Evolutionary conservation across 257 asterid genomes (phyloP).

Genomic region (Penstemon newberryi): DNA sequence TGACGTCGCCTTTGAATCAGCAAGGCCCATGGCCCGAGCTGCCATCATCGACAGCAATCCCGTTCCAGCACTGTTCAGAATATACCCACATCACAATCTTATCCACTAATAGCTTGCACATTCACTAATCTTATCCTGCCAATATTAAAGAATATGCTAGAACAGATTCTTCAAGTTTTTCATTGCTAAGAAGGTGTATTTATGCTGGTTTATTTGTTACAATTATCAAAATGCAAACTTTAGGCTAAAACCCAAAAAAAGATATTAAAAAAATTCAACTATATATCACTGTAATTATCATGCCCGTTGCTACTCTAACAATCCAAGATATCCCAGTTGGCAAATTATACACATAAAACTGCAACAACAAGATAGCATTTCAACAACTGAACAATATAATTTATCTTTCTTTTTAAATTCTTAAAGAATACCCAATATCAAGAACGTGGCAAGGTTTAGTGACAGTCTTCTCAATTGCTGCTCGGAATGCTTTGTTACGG

Average conservation of each 20-base stretch:
- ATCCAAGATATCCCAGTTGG: not conserved
- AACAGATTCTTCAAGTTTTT: not conserved
- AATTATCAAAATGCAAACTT: not conserved
- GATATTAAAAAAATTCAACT: not conserved
- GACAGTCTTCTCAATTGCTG: constrained; percentile 76
- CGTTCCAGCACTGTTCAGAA: constrained; percentile 80
- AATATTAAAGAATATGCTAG: not conserved
- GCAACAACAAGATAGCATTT: not conserved
- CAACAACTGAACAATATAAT: not conserved
- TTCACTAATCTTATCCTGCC: not conserved
- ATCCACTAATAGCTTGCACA: constrained; percentile 15
- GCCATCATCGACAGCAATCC: constrained; percentile 94
- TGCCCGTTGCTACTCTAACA: not conserved
- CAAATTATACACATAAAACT: not conserved
- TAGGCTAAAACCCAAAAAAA: no score
- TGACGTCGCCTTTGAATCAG: constrained; percentile 35
- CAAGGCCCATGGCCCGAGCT: constrained; percentile 69
- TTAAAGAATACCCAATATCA: constrained; percentile 71
- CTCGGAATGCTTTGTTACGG: constrained; percentile 68
- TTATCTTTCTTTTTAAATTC: not conserved
- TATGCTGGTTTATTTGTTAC: not conserved
- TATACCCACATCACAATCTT: constrained; percentile 3
- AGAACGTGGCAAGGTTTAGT: constrained; percentile 88
- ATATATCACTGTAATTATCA: not conserved
- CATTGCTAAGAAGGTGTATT: not conserved